phyloP scores from a whole-genome alignment of 2,329 filamentous ascomycete genomes.

The Xylariaceae sp. region DNA sequence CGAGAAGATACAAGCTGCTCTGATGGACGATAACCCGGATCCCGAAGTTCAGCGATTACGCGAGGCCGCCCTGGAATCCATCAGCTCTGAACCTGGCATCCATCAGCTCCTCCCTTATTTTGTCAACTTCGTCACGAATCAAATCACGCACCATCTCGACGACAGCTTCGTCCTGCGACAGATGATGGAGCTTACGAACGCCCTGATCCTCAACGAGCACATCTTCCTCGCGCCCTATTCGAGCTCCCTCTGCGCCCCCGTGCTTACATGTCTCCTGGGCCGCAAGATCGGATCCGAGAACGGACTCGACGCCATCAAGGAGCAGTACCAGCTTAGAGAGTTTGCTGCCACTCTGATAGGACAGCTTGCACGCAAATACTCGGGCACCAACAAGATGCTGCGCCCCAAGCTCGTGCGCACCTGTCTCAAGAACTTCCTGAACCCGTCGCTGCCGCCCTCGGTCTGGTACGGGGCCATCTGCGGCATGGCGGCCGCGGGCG shows the following conservation, averaged over 20 bases:
- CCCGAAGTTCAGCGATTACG: constrained; percentile 73
- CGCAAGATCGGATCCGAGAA: constrained; percentile 70
- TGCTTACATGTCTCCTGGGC: constrained; percentile 87
- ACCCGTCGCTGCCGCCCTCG: constrained; percentile 78
- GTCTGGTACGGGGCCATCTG: constrained; percentile 88
- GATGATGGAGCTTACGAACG: constrained; percentile 88
- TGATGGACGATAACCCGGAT: constrained; percentile 86
- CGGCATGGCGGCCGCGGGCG: constrained; percentile 78
- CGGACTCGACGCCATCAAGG: constrained; percentile 54
- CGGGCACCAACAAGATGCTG: constrained; percentile 76
- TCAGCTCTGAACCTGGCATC: constrained; percentile 86
- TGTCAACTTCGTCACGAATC: constrained; percentile 91
- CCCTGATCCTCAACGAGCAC: constrained; percentile 79
- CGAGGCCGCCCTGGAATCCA: constrained; percentile 80
- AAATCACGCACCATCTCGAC: constrained; percentile 91
- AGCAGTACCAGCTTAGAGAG: constrained; percentile 81
- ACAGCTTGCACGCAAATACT: constrained; percentile 79
- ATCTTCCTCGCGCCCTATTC: constrained; percentile 71
- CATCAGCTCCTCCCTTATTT: constrained; percentile 98
- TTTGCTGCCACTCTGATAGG: constrained; percentile 81
- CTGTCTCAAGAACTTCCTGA: constrained; percentile 88
- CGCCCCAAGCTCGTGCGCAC: constrained; percentile 90
- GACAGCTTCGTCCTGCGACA: constrained; percentile 86
- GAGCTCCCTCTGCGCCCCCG: constrained; percentile 74
- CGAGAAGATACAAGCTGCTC: constrained; percentile 86